phyloP scores from a whole-genome alignment of 345 rosid genomes.

The Sonneratia alba region DNA sequence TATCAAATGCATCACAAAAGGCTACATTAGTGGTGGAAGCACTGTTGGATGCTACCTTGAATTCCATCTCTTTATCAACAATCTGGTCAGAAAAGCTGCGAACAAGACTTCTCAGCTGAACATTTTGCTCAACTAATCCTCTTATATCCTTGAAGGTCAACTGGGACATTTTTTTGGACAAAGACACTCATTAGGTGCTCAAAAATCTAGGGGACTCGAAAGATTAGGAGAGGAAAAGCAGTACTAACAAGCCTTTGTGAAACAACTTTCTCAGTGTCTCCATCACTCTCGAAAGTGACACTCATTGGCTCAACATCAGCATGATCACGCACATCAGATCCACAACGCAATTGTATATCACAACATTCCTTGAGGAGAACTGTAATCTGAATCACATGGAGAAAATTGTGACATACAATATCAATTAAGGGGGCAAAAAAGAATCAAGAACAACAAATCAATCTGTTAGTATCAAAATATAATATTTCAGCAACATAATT shows the following conservation, averaged over 20 bases:
- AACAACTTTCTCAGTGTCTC: constrained; percentile 54
- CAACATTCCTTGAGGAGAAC: constrained; percentile 92
- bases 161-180: constrained; percentile 33
- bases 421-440: background rate
- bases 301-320: constrained; percentile 27
- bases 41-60: constrained; percentile 46
- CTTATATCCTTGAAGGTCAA: constrained; percentile 85
- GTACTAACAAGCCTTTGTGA: constrained; percentile 65
- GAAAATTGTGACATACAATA: constrained; percentile 3
- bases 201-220: background rate
- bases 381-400: constrained; percentile 48
- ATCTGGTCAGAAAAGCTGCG: constrained; percentile 75
- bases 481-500: background rate
- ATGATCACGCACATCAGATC: constrained; percentile 38
- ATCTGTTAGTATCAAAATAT: background rate
- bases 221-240: background rate
- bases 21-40: background rate
- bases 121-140: constrained; percentile 95
- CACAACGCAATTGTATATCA: constrained; percentile 84
- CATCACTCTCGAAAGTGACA: constrained; percentile 36
- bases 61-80: constrained; percentile 56
- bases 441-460: background rate
- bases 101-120: constrained; percentile 78
- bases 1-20: background rate
- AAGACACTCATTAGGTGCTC: constrained; percentile 7